Conservation (phyloP, 192 early-diverging fungal species). For the Ambispora gerdemannii region DNA sequence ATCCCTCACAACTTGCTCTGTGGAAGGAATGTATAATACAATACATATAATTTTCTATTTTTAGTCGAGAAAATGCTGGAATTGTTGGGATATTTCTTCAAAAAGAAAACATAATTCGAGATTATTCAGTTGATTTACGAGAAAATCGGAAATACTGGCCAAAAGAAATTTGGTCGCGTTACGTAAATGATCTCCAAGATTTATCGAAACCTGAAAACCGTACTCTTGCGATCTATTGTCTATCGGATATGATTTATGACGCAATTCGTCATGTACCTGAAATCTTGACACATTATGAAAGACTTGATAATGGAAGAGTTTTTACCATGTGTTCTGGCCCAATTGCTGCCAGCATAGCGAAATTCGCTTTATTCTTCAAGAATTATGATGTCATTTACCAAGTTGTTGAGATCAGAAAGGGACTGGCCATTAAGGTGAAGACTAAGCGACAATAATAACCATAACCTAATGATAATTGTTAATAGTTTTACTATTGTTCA, state of each 20-base stretch:
- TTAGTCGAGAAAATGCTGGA: slow-evolving; percentile 49
- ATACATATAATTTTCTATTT: no score
- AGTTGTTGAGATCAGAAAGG: slow-evolving; percentile 87
- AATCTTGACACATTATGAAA: slow-evolving; percentile 78
- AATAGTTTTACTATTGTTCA: background rate
- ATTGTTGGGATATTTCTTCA: slow-evolving; percentile 97
- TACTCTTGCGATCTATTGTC: slow-evolving; percentile 63
- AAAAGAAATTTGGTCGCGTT: slow-evolving; percentile 84
- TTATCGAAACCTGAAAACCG: slow-evolving; percentile 66
- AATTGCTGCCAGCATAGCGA: slow-evolving; percentile 95
- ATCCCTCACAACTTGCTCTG: no score
- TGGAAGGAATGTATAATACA: no score
- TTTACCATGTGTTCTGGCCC: slow-evolving; percentile 96
- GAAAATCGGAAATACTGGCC: slow-evolving; percentile 97
- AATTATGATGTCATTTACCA: slow-evolving; percentile 66
- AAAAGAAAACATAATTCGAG: slow-evolving; percentile 96
- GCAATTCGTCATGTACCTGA: slow-evolving; percentile 81
- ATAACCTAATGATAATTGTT: background rate
- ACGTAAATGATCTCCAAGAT: slow-evolving; percentile 66
- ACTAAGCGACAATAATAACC: background rate
- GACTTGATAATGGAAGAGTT: slow-evolving; percentile 72
- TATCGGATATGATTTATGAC: slow-evolving; percentile 87
- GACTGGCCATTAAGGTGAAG: slow-evolving; percentile 64
- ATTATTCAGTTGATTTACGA: slow-evolving; percentile 85
- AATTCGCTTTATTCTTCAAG: slow-evolving; percentile 81